A percentile compares a stretch with the other conserved stretches of the same genome.
Evolutionary conservation across 768 basidiomycete species (phyloP).

Genomic region (Tricholoma terreum): DNA sequence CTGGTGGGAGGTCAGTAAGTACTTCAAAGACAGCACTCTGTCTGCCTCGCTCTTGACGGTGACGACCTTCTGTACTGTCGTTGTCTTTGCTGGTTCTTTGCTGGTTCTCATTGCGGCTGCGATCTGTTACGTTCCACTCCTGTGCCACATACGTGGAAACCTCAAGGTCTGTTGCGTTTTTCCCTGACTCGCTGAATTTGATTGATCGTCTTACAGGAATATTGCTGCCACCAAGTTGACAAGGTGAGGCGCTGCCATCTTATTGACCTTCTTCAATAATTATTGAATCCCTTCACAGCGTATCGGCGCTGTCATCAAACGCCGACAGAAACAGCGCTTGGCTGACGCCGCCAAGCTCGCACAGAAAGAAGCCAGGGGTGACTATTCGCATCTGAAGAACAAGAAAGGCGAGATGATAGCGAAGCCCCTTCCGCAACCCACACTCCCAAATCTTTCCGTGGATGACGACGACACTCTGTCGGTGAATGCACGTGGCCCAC

Average conservation of each 20-base stretch:
- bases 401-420: slow-evolving; percentile 83
- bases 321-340: slow-evolving; percentile 82
- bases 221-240: slow-evolving; percentile 98
- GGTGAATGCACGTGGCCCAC: slow-evolving; percentile 51
- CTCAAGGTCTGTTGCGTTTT: slow-evolving; percentile 60
- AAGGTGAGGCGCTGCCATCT: slow-evolving; percentile 53
- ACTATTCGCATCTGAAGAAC: slow-evolving; percentile 88
- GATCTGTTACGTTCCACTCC: slow-evolving; percentile 87
- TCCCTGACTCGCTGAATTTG: not conserved
- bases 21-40: slow-evolving; percentile 72
- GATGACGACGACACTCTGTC: slow-evolving; percentile 70
- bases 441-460: slow-evolving; percentile 87
- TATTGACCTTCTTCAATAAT: not conserved
- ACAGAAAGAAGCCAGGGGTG: slow-evolving; percentile 88
- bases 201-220: slow-evolving; percentile 57
- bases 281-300: slow-evolving; percentile 51
- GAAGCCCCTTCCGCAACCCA: slow-evolving; percentile 88
- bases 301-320: slow-evolving; percentile 90
- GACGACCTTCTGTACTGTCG: slow-evolving; percentile 86
- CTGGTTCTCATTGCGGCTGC: slow-evolving; percentile 81
- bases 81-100: slow-evolving; percentile 83
- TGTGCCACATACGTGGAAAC: slow-evolving; percentile 95
- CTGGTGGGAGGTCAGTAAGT: slow-evolving; percentile 74
- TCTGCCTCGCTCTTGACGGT: slow-evolving; percentile 84
- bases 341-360: slow-evolving; percentile 78